Conservation (phyloP, 1,284 basidiomycete species). For the Tilletia horrida region DNA sequence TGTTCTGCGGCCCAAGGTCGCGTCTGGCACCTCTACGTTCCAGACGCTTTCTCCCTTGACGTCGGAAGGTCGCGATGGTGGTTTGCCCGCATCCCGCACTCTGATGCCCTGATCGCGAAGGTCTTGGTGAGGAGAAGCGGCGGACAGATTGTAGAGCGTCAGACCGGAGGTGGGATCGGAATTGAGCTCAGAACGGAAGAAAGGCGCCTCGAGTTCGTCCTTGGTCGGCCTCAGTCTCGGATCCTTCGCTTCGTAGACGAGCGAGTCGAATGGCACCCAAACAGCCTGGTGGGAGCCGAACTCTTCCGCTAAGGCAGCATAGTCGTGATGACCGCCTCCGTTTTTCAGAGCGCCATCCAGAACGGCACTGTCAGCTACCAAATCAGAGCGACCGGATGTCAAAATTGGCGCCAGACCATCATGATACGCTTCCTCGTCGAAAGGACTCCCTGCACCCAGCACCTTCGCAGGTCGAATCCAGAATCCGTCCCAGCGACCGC, state of each 20-base stretch:
- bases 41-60: too few relatives aligned
- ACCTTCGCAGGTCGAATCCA: slow-evolving; percentile 32
- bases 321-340: neutral
- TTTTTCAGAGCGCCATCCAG: neutral
- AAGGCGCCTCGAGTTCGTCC: neutral
- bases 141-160: slow-evolving; percentile 1
- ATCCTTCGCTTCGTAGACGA: neutral
- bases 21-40: too few relatives aligned
- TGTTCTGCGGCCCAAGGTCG: too few relatives aligned
- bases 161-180: neutral
- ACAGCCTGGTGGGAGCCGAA: neutral
- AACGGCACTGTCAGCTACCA: neutral
- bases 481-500: slow-evolving; percentile 61
- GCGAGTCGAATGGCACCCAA: slow-evolving; percentile 10
- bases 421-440: slow-evolving; percentile 52
- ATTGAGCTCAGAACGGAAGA: neutral
- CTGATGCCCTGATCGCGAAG: neutral
- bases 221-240: neutral
- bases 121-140: neutral
- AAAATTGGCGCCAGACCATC: slow-evolving; percentile 47
- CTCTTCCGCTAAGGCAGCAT: neutral
- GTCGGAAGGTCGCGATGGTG: too few relatives aligned
- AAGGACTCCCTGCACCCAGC: slow-evolving; percentile 20
- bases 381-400: too few relatives aligned
- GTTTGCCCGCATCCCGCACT: too few relatives aligned